Base-by-base conservation (phyloP, 495 filamentous ascomycete species). In the Hypoxylon fragiforme region DNA sequence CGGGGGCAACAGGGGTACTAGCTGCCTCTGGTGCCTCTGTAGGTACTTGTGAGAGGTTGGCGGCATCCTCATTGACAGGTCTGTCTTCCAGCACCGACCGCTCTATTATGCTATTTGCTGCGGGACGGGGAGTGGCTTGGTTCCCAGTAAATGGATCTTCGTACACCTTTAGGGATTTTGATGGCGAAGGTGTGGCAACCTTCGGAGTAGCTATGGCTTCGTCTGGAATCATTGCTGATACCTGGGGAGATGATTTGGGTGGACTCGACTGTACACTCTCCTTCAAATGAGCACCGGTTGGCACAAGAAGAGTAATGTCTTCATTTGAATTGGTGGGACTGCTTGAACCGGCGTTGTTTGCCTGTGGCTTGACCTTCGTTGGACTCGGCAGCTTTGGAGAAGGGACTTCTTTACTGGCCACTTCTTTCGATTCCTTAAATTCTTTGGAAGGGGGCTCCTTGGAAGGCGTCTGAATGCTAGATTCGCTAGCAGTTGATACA, bases 81-180 rank as follows among this genome's bases (percentile, higher is more conserved):
- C 70, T 75, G 42, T 81, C 75, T 46, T 73, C 81, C 35, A 81
- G 68, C 15, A 78, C 82, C 1, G 77, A 73, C 0, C 62, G 68
- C 8, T 66, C 71, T 8, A 73, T 59, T 8, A 56, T 57, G n/a
- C 37, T 28, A 46, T 44, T 57, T 3, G 20, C 16, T 5, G 50
- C 41, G 6, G 65, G 70, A 43, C 69, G 67, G 6, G 79, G 71
- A 3, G 74, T 71, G 0, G 70, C 52, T 48, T 77, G 63, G 35
- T 78, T 76, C 30, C 60, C 62, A 0, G 71, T 77, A 37, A 85
- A 78, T 3, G 80, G 84, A 43, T 85, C 83, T 58, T 87, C 83
- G 50, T 82, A 83, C 3, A 83, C 79, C 51, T 77, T 79, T 8
- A 82, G 60, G 2, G 70, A 54, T 40, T 70, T 72, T 13, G 68